phyloP scores from a whole-genome alignment of 441 rosid species.

The Euphorbia schlechtendalii region DNA sequence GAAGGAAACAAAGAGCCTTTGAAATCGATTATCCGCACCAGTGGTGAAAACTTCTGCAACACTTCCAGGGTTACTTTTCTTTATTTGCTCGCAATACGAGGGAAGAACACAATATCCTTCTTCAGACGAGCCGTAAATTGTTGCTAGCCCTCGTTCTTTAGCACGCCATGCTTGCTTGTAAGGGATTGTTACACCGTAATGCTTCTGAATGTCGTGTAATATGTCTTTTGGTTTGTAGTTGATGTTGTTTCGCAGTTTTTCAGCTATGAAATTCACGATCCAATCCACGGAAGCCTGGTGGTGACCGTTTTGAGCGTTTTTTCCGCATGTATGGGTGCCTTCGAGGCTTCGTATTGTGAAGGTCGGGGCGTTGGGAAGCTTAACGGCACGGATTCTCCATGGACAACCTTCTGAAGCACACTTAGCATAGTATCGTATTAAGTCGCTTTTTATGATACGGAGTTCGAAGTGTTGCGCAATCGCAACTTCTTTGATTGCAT shows the following conservation, averaged over 20 bases:
- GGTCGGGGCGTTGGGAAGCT: conserved; percentile 42
- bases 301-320: conserved; percentile 50
- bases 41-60: conserved; percentile 39
- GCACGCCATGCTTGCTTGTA: conserved; percentile 68
- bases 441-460: conserved; percentile 47
- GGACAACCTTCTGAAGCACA: conserved; percentile 59
- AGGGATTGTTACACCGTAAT: conserved; percentile 47
- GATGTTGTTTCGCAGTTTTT: conserved; percentile 35
- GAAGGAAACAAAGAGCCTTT: conserved; percentile 44
- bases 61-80: conserved; percentile 44
- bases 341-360: conserved; percentile 50
- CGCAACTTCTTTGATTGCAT: conserved; percentile 51
- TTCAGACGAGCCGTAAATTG: conserved; percentile 58
- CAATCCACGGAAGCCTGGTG: conserved; percentile 66
- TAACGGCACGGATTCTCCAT: conserved; percentile 52
- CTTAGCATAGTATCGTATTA: conserved; percentile 49
- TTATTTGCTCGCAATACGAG: conserved; percentile 42
- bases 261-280: conserved; percentile 53
- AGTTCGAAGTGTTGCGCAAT: conserved; percentile 61
- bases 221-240: conserved; percentile 60
- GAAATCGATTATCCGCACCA: conserved; percentile 44
- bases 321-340: conserved; percentile 47
- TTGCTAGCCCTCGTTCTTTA: conserved; percentile 56
- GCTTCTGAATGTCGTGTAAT: conserved; percentile 43
- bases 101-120: conserved; percentile 55